Conservation (phyloP, 306 rosid species). For the Vicia sativa region DNA sequence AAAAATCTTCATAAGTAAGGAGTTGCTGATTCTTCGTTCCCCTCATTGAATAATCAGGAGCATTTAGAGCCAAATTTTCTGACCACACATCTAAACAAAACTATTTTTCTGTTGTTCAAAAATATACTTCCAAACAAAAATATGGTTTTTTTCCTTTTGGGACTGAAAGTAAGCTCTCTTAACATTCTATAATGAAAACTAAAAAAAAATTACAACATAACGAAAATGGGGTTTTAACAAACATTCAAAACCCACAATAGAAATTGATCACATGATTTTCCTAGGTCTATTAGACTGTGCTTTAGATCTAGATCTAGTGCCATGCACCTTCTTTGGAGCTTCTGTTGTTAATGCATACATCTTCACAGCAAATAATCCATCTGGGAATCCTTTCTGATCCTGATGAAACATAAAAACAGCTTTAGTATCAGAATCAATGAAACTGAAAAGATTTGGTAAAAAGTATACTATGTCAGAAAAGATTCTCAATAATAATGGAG, state of each 20-base stretch:
- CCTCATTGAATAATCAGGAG: too few relatives aligned
- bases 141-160: not conserved
- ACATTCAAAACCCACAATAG: not conserved
- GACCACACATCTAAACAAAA: too few relatives aligned
- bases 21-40: too few relatives aligned
- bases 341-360: conserved; percentile 83
- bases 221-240: not conserved
- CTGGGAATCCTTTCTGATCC: conserved; percentile 91
- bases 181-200: not conserved
- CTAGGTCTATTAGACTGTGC: conserved; percentile 66
- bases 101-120: too few relatives aligned
- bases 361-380: conserved; percentile 81
- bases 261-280: conserved; percentile 62
- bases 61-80: too few relatives aligned
- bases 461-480: not conserved
- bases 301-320: conserved; percentile 64
- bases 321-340: conserved; percentile 60
- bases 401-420: conserved; percentile 39
- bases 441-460: not conserved
- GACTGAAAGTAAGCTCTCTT: not conserved
- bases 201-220: not conserved
- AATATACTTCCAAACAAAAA: not conserved
- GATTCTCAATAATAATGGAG: not conserved
- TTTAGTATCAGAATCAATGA: not conserved
- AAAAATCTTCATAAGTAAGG: too few relatives aligned